A percentile compares a stretch with the other conserved stretches of the same genome.
These are phyloP conservation scores for Ganoderma meredithae DNA, from an alignment of 1,284 basidiomycete species.

Conservation along the genomic window DNA sequence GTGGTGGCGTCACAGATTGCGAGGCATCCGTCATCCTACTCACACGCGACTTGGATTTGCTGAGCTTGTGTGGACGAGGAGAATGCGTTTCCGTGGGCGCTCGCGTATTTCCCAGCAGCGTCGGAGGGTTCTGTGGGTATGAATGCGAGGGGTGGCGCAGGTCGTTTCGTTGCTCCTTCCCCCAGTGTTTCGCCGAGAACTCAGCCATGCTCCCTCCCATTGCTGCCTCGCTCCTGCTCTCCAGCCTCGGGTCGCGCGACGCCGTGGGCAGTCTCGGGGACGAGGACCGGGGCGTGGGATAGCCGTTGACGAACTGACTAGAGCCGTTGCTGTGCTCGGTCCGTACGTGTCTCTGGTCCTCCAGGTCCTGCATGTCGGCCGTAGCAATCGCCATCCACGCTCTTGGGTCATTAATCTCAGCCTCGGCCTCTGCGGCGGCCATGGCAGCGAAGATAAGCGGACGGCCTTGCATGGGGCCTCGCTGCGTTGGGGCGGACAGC, in stretches of 20 bases:
- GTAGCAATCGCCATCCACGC: constrained; percentile 33
- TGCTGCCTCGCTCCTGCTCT: not conserved
- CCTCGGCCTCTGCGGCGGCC: constrained; percentile 35
- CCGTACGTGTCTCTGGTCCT: constrained; percentile 5
- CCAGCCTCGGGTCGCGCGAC: not conserved
- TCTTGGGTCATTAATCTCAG: constrained; percentile 29
- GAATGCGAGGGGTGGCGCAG: constrained; percentile 19
- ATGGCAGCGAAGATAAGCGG: constrained; percentile 43
- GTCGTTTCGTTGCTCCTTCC: constrained; percentile 8
- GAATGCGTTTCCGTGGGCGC: constrained; percentile 24
- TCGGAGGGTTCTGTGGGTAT: constrained; percentile 18
- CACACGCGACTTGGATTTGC: constrained; percentile 36
- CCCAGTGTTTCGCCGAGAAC: constrained; percentile 1
- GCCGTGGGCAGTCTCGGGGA: constrained; percentile 24
- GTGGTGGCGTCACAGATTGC: constrained; percentile 7
- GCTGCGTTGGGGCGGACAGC: not conserved
- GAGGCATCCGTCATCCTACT: constrained; percentile 25
- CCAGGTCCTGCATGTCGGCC: constrained; percentile 16
- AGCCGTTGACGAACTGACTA: constrained; percentile 32
- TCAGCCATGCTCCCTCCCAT: constrained; percentile 12
- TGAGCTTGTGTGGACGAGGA: constrained; percentile 32
- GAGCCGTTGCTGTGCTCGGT: constrained; percentile 28
- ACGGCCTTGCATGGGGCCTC: constrained; percentile 37
- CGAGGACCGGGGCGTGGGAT: constrained; percentile 32
- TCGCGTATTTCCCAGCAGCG: constrained; percentile 12